Base-by-base conservation (phyloP, 169 alveolate species). In the Amoebophrya sp. region DNA sequence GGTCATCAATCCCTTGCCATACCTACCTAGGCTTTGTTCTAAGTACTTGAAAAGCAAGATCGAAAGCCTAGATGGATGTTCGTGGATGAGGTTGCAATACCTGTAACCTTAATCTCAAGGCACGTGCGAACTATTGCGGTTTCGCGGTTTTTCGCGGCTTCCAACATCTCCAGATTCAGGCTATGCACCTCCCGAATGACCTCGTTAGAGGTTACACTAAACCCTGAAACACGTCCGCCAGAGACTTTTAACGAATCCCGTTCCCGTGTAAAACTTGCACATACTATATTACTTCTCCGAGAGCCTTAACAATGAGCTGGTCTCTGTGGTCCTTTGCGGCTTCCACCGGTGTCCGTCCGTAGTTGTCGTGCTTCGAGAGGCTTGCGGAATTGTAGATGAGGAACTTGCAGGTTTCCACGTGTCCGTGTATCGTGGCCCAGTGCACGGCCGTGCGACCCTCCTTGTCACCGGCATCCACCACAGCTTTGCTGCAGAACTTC, bases 401-500 rank as follows among this genome's bases (percentile, higher is more conserved):
- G 38, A 65, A 36, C n/a, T 65, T 65, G 83, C 83, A 65, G 33
- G 83, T 65, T 36, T 65, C 83, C 36, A 65, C 83, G 83, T 65
- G 83, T 10, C 83, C 83, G 83, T 65, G 83, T 1, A 65, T 65
- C 36, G 83, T 65, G 83, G 33, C 83, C 83, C 83, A 65, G 83
- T 65, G 83, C 3, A 65, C n/a, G 38, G 83, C 83, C 36, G 83
- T 12, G 38, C 83, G 83, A 29, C 83, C 83, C 39, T 65, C 83
- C 83, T 65, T 65, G 83, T 65, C 83, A 1, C 39, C 83, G 33
- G 83, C 83, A 36, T 65, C 83, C 83, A 65, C 83, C 39, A 65
- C 39, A 1, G 12, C 36, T 18, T 65, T 65, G 36, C 39, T 26
- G 26, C 83, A 65, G 2, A 26, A 29, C 36, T 10, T 6, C 36